Base-by-base conservation (phyloP, 2,329 filamentous ascomycete genomes). In the Coniochaeta hoffmannii region DNA sequence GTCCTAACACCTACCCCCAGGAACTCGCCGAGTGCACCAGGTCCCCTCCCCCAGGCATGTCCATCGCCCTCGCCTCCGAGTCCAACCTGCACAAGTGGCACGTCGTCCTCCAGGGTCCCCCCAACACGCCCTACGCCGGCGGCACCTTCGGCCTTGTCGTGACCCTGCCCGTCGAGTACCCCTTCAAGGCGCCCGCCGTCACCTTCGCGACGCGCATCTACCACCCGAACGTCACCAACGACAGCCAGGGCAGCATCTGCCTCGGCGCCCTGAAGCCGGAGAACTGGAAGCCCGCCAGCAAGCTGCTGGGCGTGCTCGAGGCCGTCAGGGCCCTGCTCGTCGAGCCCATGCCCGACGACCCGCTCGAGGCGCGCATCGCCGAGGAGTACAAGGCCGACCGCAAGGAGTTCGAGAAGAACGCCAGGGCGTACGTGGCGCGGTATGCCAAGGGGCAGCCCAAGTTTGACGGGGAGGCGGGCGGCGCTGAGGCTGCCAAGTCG, bases 201-300 rank as follows among this genome's bases (percentile, higher is more conserved):
- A 84, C 80, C 67, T 96, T 96, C 80, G 75, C 78, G 61, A 96
- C 91, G 53, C 93, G 92, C 73, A 89, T 96, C 77, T 97, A 96
- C 81, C 92, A 97, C 76, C 91, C 92, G 46, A 97, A 97, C 74
- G 83, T 97, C 57, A 90, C 87, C 67, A 94, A 96, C 79, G 91
- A 96, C 71, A 81, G 82, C 67, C 82, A 85, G 62, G 92, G 92
- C 59, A 87, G 81, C 73, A 89, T 97, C 83, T 97, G 92, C 73
- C 79, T 97, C 46, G 85, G 83, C 58, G 82, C 92, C 71, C 83
- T 97, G 63, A 90, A 92, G 68, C 71, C 87, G 30, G 90, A 96
- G 65, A 86, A 90, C 72, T 97, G 92, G 92, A 97, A 96, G 79
- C 92, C 92, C 17, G 86, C 86, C 58, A 89, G 87, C 65, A 88